These are phyloP conservation scores for Coemansia sp. DNA, from an alignment of 192 early-diverging fungal species.

Conservation along the genomic window DNA sequence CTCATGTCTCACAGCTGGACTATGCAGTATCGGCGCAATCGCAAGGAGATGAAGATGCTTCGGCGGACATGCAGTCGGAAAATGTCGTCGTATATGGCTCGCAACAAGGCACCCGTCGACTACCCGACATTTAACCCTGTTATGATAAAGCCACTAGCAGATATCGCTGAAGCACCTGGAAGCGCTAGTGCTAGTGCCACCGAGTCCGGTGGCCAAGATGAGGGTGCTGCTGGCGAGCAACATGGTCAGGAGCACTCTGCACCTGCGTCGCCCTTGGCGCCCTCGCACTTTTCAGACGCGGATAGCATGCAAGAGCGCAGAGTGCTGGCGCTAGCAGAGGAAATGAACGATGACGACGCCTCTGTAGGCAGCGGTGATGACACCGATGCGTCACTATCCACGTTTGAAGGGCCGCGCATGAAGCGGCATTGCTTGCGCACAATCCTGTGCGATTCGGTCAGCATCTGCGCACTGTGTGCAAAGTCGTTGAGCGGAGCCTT, in stretches of 20 bases:
- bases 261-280: neutral
- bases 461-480: constrained; percentile 37
- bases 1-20: constrained; percentile 83
- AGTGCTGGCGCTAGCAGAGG: neutral
- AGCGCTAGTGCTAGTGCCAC: constrained; percentile 5
- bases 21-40: constrained; percentile 39
- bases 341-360: neutral
- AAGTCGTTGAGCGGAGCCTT: constrained; percentile 39
- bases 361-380: constrained; percentile 30
- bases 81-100: constrained; percentile 51
- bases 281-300: neutral
- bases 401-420: constrained; percentile 49
- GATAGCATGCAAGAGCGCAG: neutral
- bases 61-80: constrained; percentile 55
- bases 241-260: neutral
- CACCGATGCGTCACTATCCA: constrained; percentile 48
- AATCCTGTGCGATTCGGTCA: constrained; percentile 38
- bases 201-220: constrained; percentile 1
- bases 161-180: constrained; percentile 1
- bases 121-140: constrained; percentile 44
- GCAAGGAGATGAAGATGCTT: constrained; percentile 54
- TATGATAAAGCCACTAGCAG: constrained; percentile 22
- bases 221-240: neutral
- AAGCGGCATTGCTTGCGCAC: constrained; percentile 51
- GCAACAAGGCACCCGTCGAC: constrained; percentile 10